Conservation (phyloP, 495 filamentous ascomycete genomes). For the Lophium mytilinum region DNA sequence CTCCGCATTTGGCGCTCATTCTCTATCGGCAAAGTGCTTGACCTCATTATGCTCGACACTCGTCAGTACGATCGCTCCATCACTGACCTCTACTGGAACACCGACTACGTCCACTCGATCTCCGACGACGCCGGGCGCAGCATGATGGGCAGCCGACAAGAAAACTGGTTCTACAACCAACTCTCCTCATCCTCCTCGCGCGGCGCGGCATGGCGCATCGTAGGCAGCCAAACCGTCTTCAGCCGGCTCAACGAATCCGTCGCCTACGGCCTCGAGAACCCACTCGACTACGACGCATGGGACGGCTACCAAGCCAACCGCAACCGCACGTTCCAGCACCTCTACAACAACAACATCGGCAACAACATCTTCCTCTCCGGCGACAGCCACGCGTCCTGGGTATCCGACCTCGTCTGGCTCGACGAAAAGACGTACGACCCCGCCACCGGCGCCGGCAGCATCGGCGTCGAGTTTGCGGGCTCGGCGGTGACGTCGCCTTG, state of each 20-base stretch:
- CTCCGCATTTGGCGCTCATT: conserved; percentile 62
- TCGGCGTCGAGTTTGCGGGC: conserved; percentile 62
- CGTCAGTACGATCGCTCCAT: conserved; percentile 55
- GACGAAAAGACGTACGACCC: conserved; percentile 48
- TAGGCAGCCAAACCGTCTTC: conserved; percentile 61
- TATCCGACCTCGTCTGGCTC: conserved; percentile 58
- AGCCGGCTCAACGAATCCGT: conserved; percentile 45
- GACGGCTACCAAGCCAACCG: conserved; percentile 57
- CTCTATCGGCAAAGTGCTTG: conserved; percentile 54
- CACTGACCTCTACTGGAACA: conserved; percentile 48
- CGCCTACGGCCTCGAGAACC: conserved; percentile 38
- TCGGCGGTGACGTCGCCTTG: conserved; percentile 49
- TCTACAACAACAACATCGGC: conserved; percentile 53
- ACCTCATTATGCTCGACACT: conserved; percentile 63
- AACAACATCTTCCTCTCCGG: conserved; percentile 63
- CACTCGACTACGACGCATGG: conserved; percentile 54
- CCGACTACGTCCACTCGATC: conserved; percentile 46
- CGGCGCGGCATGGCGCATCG: conserved; percentile 54
- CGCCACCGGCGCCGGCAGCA: conserved; percentile 46
- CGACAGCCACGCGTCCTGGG: conserved; percentile 57
- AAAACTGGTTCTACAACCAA: conserved; percentile 59
- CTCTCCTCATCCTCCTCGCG: conserved; percentile 45
- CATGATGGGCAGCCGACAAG: conserved; percentile 57
- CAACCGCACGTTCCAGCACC: conserved; percentile 51
- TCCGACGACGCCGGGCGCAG: conserved; percentile 49